Evolutionary conservation across 2,329 filamentous ascomycete genomes (phyloP).

Genomic region (Tolypocladium endophyticum): DNA sequence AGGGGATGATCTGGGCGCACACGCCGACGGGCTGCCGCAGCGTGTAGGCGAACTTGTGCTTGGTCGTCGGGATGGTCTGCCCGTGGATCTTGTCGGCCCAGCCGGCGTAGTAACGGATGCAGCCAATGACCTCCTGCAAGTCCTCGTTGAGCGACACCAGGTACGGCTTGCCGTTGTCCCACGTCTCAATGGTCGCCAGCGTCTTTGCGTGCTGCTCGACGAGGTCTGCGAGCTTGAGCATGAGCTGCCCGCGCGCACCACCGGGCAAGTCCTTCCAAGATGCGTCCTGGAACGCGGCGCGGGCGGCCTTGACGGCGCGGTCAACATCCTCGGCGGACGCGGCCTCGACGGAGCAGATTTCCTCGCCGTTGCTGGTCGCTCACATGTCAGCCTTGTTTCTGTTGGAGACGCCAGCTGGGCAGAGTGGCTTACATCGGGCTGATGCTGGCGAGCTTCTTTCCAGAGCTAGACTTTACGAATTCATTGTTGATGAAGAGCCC

Average conservation of each 20-base stretch:
- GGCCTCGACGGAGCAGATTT: slow-evolving; percentile 21
- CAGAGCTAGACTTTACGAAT: slow-evolving; percentile 52
- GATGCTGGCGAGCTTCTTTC: slow-evolving; percentile 45
- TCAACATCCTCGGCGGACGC: slow-evolving; percentile 20
- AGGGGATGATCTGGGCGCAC: slow-evolving; percentile 62
- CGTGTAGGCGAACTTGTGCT: slow-evolving; percentile 64
- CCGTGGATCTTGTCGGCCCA: slow-evolving; percentile 73
- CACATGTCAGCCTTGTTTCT: slow-evolving; percentile 14
- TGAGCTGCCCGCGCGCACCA: slow-evolving; percentile 56
- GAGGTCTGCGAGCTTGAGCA: slow-evolving; percentile 62
- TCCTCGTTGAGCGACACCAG: slow-evolving; percentile 56
- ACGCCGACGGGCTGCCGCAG: slow-evolving; percentile 69
- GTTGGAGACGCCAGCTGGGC: neutral
- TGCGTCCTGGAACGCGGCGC: slow-evolving; percentile 55
- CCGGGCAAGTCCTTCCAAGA: slow-evolving; percentile 59
- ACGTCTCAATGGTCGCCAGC: slow-evolving; percentile 54
- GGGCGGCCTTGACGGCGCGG: slow-evolving; percentile 33
- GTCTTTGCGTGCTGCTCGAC: slow-evolving; percentile 50
- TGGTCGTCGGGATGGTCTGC: slow-evolving; percentile 60
- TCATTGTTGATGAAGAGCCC: slow-evolving; percentile 73
- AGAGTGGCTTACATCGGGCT: slow-evolving; percentile 32
- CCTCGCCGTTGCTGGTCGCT: slow-evolving; percentile 15
- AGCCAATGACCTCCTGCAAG: slow-evolving; percentile 31
- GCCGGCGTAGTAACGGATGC: slow-evolving; percentile 65
- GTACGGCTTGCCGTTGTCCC: slow-evolving; percentile 69